Evolutionary conservation across 1,139 yeast genomes (phyloP), one percentile per base, ranked within the genome.

Genomic region (Eremothecium cymbalariae): DNA sequence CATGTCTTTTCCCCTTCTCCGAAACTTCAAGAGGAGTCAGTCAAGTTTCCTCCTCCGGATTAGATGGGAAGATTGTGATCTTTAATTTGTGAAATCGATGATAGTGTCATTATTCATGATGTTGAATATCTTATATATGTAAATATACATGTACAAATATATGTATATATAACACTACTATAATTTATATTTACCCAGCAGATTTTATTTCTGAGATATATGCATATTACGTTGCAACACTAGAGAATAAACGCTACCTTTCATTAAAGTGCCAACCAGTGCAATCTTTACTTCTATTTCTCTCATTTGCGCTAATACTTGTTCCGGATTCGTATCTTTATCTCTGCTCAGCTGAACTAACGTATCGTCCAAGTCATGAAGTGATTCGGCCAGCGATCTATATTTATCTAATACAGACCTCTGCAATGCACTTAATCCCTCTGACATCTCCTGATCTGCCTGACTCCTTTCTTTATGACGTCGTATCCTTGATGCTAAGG

Each of bases 31-130:
- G 64, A 18, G 60, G 61, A 16, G 69, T 72, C 19, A 55, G 69
- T 36, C 63, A 70, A 53, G 72, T 88, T 46, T 76, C 83, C 30
- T 66, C 83, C 26, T 79, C 82, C 43, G 88, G 96, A 40, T 74
- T 82, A 39, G 98, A 90, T 57, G 97, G 98, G 37, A 82, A 82
- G 57, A 74, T 90, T 33, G 96, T 85, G 23, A 68, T 88, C 78
- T 68, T 57, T 38, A 43, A 46, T 23, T 36, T 49, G 18, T 46
- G 36, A 35, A 15, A 11, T 25, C 25, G n/a, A n/a, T n/a, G n/a
- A n/a, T n/a, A n/a, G n/a, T n/a, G n/a, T n/a, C n/a, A n/a, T n/a
- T n/a, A n/a, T n/a, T n/a, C n/a, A n/a, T n/a, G n/a, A n/a, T n/a
- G n/a, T n/a, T n/a, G 12, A 21, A 9, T 3, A 23, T 17, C 12